phyloP scores from a whole-genome alignment of 2,329 filamentous ascomycete genomes.

The Coniella lustricola region DNA sequence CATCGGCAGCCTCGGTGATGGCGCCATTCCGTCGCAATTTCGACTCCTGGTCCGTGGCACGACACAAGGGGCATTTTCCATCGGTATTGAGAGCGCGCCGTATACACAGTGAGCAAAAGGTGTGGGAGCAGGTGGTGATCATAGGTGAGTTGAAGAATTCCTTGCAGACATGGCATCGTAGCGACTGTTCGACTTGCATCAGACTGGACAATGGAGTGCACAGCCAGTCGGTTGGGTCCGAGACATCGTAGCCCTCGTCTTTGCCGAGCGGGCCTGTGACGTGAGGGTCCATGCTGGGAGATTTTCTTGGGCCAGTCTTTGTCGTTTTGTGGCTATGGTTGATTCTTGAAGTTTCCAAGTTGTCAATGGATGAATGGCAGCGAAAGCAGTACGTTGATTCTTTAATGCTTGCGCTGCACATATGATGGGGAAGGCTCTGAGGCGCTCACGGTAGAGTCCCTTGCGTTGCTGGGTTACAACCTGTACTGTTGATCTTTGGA shows the following conservation, averaged over 20 bases:
- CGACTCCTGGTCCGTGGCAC: constrained; percentile 70
- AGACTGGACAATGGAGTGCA: constrained; percentile 60
- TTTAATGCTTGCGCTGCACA: no score
- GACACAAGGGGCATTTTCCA: constrained; percentile 82
- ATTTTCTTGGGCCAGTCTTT: neutral
- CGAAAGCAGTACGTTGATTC: no score
- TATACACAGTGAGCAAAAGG: constrained; percentile 95
- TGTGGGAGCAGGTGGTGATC: constrained; percentile 90
- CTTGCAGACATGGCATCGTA: constrained; percentile 96
- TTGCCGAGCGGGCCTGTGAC: constrained; percentile 7
- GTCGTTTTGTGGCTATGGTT: no score
- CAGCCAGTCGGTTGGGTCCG: constrained; percentile 72
- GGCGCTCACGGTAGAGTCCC: no score
- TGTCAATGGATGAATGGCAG: no score
- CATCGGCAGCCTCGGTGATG: constrained; percentile 75
- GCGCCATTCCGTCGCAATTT: constrained; percentile 80
- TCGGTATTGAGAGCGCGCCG: constrained; percentile 75
- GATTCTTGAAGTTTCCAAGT: no score
- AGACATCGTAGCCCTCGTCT: constrained; percentile 22
- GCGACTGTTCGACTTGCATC: constrained; percentile 67
- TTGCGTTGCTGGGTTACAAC: no score
- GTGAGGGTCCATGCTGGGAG: constrained; percentile 3
- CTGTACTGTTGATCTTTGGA: no score
- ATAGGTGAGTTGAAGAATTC: constrained; percentile 94
- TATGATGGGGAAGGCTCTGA: no score